These are phyloP conservation scores for Taphrina sp. DNA, from an alignment of 1,139 yeast genomes.

Conservation along the genomic window DNA sequence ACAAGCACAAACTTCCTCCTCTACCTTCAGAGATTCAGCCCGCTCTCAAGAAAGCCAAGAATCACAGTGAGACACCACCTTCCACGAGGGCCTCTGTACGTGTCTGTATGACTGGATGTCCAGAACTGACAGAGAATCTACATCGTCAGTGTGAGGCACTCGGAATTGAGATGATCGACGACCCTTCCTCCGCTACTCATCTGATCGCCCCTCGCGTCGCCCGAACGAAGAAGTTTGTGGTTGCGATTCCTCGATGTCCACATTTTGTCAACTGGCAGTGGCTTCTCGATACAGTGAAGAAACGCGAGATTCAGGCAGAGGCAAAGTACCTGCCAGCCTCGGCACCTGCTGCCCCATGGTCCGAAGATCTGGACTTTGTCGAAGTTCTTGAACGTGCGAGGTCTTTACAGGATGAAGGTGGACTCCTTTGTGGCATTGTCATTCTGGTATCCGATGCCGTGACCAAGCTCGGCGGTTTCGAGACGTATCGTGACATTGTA, in stretches of 20 bases:
- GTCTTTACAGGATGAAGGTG: conserved; percentile 40
- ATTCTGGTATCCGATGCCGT: conserved; percentile 63
- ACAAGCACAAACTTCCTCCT: conserved; percentile 9
- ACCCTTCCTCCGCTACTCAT: conserved; percentile 43
- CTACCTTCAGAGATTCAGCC: conserved; percentile 11
- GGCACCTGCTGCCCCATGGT: conserved; percentile 18
- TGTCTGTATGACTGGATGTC: conserved; percentile 39
- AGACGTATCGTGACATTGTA: conserved; percentile 57
- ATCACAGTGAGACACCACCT: neutral
- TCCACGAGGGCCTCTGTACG: neutral
- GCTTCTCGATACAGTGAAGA: conserved; percentile 11
- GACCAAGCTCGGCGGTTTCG: conserved; percentile 58
- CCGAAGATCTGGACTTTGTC: conserved; percentile 40
- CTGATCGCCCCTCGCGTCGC: conserved; percentile 70
- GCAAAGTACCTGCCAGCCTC: conserved; percentile 6
- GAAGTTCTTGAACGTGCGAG: conserved; percentile 44
- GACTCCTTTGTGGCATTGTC: conserved; percentile 50
- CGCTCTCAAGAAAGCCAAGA: conserved; percentile 7
- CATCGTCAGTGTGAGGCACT: conserved; percentile 39
- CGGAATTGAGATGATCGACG: conserved; percentile 42
- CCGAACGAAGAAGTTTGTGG: conserved; percentile 81
- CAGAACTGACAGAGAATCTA: conserved; percentile 32
- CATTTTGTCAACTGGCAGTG: conserved; percentile 27
- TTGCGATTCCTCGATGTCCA: conserved; percentile 45
- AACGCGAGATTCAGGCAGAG: conserved; percentile 13